phyloP scores from a whole-genome alignment of 495 filamentous ascomycete species.

The Parmelia sp. region DNA sequence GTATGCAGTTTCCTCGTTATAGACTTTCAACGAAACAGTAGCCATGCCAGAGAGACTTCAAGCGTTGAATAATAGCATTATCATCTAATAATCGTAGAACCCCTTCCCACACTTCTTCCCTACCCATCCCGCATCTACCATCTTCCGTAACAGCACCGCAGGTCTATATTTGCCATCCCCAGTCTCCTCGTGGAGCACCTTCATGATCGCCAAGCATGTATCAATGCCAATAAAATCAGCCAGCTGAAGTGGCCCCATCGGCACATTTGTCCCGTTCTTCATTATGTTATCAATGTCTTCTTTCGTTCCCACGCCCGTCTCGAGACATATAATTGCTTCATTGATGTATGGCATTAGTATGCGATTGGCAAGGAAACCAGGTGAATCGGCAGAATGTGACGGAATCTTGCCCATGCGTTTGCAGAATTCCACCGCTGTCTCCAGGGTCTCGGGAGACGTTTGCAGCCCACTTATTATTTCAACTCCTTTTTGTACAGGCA shows the following conservation, averaged over 20 bases:
- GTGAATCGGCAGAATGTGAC: slow-evolving; percentile 77
- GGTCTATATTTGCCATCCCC: slow-evolving; percentile 94
- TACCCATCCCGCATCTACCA: slow-evolving; percentile 97
- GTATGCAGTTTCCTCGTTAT: too few species aligned
- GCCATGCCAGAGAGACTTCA: too few species aligned
- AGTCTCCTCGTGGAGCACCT: slow-evolving; percentile 83
- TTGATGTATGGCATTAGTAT: slow-evolving; percentile 99
- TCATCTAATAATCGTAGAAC: slow-evolving; percentile 73
- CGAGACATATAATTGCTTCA: slow-evolving; percentile 92
- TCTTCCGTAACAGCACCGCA: slow-evolving; percentile 74
- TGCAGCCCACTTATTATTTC: slow-evolving; percentile 95
- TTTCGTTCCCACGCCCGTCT: slow-evolving; percentile 79
- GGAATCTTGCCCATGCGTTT: slow-evolving; percentile 87
- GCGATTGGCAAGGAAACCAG: slow-evolving; percentile 92
- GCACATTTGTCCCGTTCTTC: slow-evolving; percentile 98
- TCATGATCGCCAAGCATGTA: slow-evolving; percentile 96
- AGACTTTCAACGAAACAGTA: too few species aligned
- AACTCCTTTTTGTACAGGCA: slow-evolving; percentile 93
- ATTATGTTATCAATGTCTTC: slow-evolving; percentile 96
- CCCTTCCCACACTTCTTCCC: slow-evolving; percentile 97
- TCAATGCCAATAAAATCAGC: slow-evolving; percentile 98
- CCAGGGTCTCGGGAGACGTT: slow-evolving; percentile 73
- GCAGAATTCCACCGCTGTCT: slow-evolving; percentile 78
- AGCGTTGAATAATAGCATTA: background rate
- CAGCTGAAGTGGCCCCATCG: slow-evolving; percentile 90